Evolutionary conservation across 306 rosid species (phyloP).

Genomic region (Casuarina glauca): DNA sequence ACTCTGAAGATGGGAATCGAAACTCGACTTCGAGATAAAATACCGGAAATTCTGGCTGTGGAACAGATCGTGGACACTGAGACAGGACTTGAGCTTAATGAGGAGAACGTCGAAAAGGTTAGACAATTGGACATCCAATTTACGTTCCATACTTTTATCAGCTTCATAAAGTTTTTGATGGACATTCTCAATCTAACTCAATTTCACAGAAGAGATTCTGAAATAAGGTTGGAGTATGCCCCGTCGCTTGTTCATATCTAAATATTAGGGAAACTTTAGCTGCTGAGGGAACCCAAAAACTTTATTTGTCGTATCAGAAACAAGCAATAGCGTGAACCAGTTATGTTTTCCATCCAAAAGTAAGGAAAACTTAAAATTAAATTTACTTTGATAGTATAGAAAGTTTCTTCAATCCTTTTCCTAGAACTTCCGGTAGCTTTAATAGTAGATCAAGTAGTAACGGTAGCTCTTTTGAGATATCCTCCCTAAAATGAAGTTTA

Average conservation of each 20-base stretch:
- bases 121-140: not conserved
- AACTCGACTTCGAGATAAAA: conserved; percentile 84
- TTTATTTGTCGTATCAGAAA: not conserved
- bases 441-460: no score
- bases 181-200: not conserved
- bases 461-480: no score
- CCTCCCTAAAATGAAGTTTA: not conserved
- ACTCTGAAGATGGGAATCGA: conserved; percentile 94
- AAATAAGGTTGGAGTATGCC: not conserved
- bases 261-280: not conserved
- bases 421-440: no score
- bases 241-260: not conserved
- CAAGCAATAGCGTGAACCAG: not conserved
- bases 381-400: not conserved
- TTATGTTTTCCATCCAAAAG: not conserved
- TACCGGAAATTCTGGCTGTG: conserved; percentile 85
- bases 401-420: no score
- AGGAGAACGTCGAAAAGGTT: conserved; percentile 87
- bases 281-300: not conserved
- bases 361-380: not conserved
- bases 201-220: not conserved
- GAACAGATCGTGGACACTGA: conserved; percentile 87
- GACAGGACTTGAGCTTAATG: conserved; percentile 82
- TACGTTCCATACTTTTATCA: not conserved
- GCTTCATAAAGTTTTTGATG: not conserved